phyloP scores from a whole-genome alignment of 2,329 filamentous ascomycete species.

The Chlorencoelia australis region DNA sequence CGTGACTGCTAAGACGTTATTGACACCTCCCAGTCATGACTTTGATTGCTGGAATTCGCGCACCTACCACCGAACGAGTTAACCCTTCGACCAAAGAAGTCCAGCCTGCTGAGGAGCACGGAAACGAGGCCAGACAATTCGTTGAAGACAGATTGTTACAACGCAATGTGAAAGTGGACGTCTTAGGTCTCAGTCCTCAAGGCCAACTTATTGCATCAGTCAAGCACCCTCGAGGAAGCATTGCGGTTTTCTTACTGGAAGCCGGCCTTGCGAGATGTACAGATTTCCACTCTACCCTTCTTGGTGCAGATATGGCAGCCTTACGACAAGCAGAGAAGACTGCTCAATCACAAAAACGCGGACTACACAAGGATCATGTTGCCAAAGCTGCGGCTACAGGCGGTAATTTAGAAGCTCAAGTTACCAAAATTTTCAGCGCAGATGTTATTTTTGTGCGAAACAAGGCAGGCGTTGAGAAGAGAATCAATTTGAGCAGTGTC shows the following conservation, averaged over 20 bases:
- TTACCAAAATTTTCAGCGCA: slow-evolving; percentile 76
- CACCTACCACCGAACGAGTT: slow-evolving; percentile 79
- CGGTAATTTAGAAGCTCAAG: slow-evolving; percentile 66
- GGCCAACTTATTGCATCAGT: slow-evolving; percentile 83
- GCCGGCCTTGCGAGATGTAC: slow-evolving; percentile 86
- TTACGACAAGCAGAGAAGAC: slow-evolving; percentile 79
- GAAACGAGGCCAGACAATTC: slow-evolving; percentile 79
- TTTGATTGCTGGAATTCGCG: slow-evolving; percentile 77
- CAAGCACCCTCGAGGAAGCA: slow-evolving; percentile 82
- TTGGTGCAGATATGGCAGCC: slow-evolving; percentile 78
- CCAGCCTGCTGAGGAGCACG: slow-evolving; percentile 79
- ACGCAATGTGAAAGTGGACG: slow-evolving; percentile 69
- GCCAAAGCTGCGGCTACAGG: slow-evolving; percentile 52
- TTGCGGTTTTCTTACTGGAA: slow-evolving; percentile 81
- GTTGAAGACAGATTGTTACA: slow-evolving; percentile 81
- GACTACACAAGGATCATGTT: slow-evolving; percentile 73
- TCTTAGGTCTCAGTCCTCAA: slow-evolving; percentile 82
- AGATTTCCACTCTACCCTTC: slow-evolving; percentile 88
- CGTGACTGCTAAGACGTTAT: background rate
- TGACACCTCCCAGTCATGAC: slow-evolving; percentile 60
- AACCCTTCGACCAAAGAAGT: slow-evolving; percentile 59
- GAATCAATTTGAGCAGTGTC: slow-evolving; percentile 85
- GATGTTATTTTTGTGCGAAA: slow-evolving; percentile 82
- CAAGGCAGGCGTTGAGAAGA: slow-evolving; percentile 78
- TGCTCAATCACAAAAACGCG: slow-evolving; percentile 66